Conservation (phyloP, 2,329 filamentous ascomycete species). For the Graphilbum ipis-grandicollis region DNA sequence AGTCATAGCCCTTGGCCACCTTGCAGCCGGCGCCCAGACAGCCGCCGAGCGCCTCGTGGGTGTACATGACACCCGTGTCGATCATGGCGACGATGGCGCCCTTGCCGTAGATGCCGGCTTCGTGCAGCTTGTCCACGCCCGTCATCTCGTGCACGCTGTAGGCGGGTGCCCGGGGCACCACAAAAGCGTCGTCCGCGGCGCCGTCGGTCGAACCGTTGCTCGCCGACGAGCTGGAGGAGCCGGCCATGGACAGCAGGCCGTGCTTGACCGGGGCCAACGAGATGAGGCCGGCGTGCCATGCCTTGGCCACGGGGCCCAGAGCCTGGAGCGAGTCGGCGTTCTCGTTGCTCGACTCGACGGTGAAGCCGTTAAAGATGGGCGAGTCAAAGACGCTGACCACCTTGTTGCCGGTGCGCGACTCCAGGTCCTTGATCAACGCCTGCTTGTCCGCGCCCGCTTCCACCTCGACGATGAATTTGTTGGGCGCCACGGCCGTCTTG, state of each 20-base stretch:
- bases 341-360: slow-evolving; percentile 8
- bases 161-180: slow-evolving; percentile 4
- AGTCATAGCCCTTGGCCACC: slow-evolving; percentile 7
- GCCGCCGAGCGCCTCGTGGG: slow-evolving; percentile 9
- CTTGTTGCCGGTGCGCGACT: not conserved
- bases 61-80: slow-evolving; percentile 11
- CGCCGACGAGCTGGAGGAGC: slow-evolving; percentile 6
- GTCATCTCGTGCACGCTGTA: slow-evolving; percentile 11
- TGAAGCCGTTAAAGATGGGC: slow-evolving; percentile 9
- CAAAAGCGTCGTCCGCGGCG: too few species aligned
- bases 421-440: not conserved
- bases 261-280: not conserved
- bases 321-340: slow-evolving; percentile 10
- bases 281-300: slow-evolving; percentile 1
- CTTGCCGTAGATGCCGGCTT: slow-evolving; percentile 7
- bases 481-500: not conserved
- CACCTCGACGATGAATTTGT: slow-evolving; percentile 1
- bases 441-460: not conserved
- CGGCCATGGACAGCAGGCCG: not conserved
- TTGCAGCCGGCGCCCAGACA: slow-evolving; percentile 8
- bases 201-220: slow-evolving; percentile 3
- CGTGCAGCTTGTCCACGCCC: slow-evolving; percentile 10
- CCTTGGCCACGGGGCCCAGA: slow-evolving; percentile 3
- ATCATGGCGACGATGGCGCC: slow-evolving; percentile 10
- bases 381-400: not conserved